Percentiles rank a stretch among this genome's conserved stretches.
Evolutionary conservation across 1,284 basidiomycete species (phyloP).

Genomic region (Apiotrichum gamsii): DNA sequence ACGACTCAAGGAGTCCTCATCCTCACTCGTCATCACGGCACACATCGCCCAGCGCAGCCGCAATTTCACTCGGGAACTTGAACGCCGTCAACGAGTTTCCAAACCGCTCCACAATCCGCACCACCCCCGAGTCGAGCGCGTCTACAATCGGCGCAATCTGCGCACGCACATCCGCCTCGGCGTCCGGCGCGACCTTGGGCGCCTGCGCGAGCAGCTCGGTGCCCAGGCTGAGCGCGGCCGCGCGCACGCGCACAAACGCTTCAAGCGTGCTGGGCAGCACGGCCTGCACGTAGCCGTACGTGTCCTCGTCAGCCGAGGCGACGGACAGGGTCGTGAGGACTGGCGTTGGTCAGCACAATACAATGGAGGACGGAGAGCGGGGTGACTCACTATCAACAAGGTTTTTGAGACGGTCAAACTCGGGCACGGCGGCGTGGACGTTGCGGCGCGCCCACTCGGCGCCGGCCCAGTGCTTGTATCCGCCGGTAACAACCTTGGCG

Average conservation of each 20-base stretch:
- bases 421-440: constrained; percentile 22
- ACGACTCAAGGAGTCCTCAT: too few species aligned
- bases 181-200: constrained; percentile 8
- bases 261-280: constrained; percentile 39
- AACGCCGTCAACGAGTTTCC: constrained; percentile 36
- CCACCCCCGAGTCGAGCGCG: constrained; percentile 25
- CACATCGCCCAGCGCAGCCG: constrained; percentile 29
- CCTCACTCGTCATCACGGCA: too few species aligned
- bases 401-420: constrained; percentile 22
- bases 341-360: too few species aligned
- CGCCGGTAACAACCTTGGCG: constrained; percentile 8
- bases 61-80: constrained; percentile 33
- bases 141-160: constrained; percentile 1
- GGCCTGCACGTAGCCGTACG: constrained; percentile 40
- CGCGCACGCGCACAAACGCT: constrained; percentile 33
- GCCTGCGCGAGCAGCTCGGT: constrained; percentile 19
- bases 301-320: constrained; percentile 40
- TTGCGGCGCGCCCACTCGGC: constrained; percentile 29
- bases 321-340: constrained; percentile 30
- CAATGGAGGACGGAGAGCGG: too few species aligned
- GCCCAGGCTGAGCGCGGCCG: constrained; percentile 20
- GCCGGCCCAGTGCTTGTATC: constrained; percentile 22
- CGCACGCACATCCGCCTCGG: constrained; percentile 6
- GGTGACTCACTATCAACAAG: constrained; percentile 37
- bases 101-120: constrained; percentile 29